Conservation (phyloP, 805 yeast genomes). For the Ogataea parapolymorpha region DNA sequence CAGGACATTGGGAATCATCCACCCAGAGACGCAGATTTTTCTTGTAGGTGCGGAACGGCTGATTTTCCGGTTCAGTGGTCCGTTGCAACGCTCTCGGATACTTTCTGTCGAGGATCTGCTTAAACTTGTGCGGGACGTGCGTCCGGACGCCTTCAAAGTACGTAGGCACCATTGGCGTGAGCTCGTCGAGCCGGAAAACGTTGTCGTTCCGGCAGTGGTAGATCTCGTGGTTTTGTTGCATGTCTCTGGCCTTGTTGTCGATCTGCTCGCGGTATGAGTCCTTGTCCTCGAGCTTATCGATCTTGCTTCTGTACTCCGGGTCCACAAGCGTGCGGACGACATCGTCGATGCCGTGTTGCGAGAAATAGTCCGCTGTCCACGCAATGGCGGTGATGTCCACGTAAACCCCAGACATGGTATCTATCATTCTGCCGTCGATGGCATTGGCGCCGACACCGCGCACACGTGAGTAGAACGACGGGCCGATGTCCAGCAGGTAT, state of each 20-base stretch:
- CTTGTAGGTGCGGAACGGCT: constrained; percentile 41
- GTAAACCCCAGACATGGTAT: constrained; percentile 59
- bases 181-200: constrained; percentile 40
- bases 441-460: constrained; percentile 53
- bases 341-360: constrained; percentile 17
- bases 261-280: constrained; percentile 17
- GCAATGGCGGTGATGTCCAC: constrained; percentile 66
- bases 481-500: constrained; percentile 46
- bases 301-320: constrained; percentile 14
- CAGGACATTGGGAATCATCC: constrained; percentile 25
- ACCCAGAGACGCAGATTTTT: constrained; percentile 60
- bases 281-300: constrained; percentile 13
- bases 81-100: constrained; percentile 39
- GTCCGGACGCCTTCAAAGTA: constrained; percentile 54
- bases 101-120: constrained; percentile 44
- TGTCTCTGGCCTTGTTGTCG: constrained; percentile 6
- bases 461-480: constrained; percentile 47
- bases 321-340: constrained; percentile 20
- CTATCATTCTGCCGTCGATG: constrained; percentile 67
- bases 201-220: constrained; percentile 58
- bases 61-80: constrained; percentile 38
- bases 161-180: constrained; percentile 48
- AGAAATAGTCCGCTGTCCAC: constrained; percentile 32
- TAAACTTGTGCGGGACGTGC: constrained; percentile 47
- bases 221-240: constrained; percentile 27